phyloP scores from a whole-genome alignment of 2,329 filamentous ascomycete genomes.

The Grosmannia clavigera region DNA sequence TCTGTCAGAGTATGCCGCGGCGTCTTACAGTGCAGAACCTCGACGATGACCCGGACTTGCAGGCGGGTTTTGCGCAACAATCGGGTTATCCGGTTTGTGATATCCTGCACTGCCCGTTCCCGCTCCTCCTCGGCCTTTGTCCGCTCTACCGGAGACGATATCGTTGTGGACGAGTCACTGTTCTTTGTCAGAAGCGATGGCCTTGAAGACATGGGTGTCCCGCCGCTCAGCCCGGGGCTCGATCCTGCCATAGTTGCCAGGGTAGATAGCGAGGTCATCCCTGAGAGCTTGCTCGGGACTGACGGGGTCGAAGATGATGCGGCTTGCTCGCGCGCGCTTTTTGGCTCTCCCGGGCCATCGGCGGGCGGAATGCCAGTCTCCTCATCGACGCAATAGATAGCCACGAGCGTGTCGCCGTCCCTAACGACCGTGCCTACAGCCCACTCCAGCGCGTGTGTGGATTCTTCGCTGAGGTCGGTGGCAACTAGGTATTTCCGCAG shows the following conservation, averaged over 20 bases:
- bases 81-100: constrained; percentile 74
- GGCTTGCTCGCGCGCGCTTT: constrained; percentile 60
- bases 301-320: constrained; percentile 35
- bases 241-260: constrained; percentile 4
- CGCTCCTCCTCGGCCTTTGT: constrained; percentile 65
- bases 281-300: constrained; percentile 18
- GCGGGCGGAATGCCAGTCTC: constrained; percentile 51
- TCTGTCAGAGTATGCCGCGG: constrained; percentile 93
- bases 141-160: constrained; percentile 24
- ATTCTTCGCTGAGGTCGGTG: constrained; percentile 87
- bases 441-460: constrained; percentile 92
- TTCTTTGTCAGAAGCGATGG: constrained; percentile 24
- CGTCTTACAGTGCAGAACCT: constrained; percentile 97
- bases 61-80: constrained; percentile 81
- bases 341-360: constrained; percentile 42
- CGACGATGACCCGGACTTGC: constrained; percentile 85
- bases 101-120: constrained; percentile 65
- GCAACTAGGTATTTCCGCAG: constrained; percentile 91
- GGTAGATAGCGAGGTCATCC: constrained; percentile 6
- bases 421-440: constrained; percentile 89
- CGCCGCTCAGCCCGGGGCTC: constrained; percentile 13
- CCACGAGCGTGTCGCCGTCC: constrained; percentile 86
- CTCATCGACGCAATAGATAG: constrained; percentile 88
- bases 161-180: constrained; percentile 22
- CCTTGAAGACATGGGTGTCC: constrained; percentile 19